Evolutionary conservation across 2,329 filamentous ascomycete species (phyloP).

Genomic region (Fusarium tjaetaba): DNA sequence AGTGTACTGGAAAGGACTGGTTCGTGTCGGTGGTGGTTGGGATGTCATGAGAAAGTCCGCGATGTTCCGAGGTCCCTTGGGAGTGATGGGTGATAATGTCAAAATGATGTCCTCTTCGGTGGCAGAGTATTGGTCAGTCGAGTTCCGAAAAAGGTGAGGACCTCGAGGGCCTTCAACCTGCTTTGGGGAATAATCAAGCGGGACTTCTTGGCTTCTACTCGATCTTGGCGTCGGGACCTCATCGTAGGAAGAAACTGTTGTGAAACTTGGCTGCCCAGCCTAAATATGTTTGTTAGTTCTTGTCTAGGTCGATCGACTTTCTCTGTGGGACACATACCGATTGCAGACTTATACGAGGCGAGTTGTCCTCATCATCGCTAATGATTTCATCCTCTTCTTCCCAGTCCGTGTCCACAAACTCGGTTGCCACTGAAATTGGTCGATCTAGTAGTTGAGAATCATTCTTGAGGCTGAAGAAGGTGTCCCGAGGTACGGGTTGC

Average conservation of each 20-base stretch:
- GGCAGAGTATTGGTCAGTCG: slow-evolving; percentile 53
- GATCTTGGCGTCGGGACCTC: slow-evolving; percentile 83
- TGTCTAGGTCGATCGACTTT: neutral
- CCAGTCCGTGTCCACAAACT: slow-evolving; percentile 81
- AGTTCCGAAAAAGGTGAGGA: slow-evolving; percentile 85
- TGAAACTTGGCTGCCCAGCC: slow-evolving; percentile 79
- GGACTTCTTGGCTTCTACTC: slow-evolving; percentile 67
- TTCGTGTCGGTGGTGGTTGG: slow-evolving; percentile 47
- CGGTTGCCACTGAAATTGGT: slow-evolving; percentile 76
- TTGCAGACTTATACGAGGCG: slow-evolving; percentile 73
- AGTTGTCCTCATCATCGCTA: slow-evolving; percentile 71
- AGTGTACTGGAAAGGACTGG: slow-evolving; percentile 66
- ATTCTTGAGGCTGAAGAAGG: slow-evolving; percentile 69
- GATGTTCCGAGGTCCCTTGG: slow-evolving; percentile 63
- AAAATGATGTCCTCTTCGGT: slow-evolving; percentile 63
- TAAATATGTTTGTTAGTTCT: slow-evolving; percentile 49
- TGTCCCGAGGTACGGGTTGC: slow-evolving; percentile 61
- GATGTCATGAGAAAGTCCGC: slow-evolving; percentile 41
- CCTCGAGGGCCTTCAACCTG: slow-evolving; percentile 83
- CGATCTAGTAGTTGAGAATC: slow-evolving; percentile 59
- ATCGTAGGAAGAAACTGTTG: slow-evolving; percentile 87
- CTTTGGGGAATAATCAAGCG: slow-evolving; percentile 69
- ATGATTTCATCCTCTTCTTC: slow-evolving; percentile 73
- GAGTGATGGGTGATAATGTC: slow-evolving; percentile 78
- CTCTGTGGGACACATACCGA: slow-evolving; percentile 66